These are phyloP conservation scores for Amphirosellinia nigrospora DNA, from an alignment of 495 filamentous ascomycete species.

Conservation along the genomic window DNA sequence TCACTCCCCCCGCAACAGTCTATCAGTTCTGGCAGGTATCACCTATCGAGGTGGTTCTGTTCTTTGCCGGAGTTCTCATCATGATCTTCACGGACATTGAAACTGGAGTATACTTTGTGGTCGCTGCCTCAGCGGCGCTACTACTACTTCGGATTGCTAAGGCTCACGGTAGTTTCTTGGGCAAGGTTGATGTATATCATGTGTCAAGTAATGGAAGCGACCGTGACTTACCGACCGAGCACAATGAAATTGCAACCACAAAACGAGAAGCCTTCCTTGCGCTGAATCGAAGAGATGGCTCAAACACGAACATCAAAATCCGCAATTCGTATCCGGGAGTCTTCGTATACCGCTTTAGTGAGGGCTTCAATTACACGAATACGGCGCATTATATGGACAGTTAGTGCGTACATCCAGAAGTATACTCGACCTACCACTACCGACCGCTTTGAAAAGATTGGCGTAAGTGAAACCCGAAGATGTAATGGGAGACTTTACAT, in stretches of 20 bases:
- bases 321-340: constrained; percentile 53
- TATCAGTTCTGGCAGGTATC: constrained; percentile 59
- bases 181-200: constrained; percentile 35
- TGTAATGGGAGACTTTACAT: background rate
- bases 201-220: constrained; percentile 7
- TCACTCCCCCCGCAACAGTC: constrained; percentile 53
- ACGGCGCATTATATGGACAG: constrained; percentile 54
- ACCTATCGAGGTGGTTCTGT: constrained; percentile 58
- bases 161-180: constrained; percentile 51
- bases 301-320: constrained; percentile 50
- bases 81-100: constrained; percentile 59
- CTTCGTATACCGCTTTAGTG: constrained; percentile 58
- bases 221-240: constrained; percentile 3
- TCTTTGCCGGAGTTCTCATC: constrained; percentile 58
- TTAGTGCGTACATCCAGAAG: constrained; percentile 51
- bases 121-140: constrained; percentile 43
- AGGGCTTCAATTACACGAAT: constrained; percentile 61
- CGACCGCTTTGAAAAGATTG: constrained; percentile 44
- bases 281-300: constrained; percentile 47
- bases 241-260: constrained; percentile 21
- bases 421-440: constrained; percentile 48
- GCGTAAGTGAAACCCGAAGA: constrained; percentile 38
- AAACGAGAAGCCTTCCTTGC: constrained; percentile 51
- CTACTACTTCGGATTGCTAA: constrained; percentile 46
- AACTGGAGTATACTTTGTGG: constrained; percentile 58